Base-by-base conservation (phyloP, 75 land plant species). In the Pinus tabuliformis region DNA sequence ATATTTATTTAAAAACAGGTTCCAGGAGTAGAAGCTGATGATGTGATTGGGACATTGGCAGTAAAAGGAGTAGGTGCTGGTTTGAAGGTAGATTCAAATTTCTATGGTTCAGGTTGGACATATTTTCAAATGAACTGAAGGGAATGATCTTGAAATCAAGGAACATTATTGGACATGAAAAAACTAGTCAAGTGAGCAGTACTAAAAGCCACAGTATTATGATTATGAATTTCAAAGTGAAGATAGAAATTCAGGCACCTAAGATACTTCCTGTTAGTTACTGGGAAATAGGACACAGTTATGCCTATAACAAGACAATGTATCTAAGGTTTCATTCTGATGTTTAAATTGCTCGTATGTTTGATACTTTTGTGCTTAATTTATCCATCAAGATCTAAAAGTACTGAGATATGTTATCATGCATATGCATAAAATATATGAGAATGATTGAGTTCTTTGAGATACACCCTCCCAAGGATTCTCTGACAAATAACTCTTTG, bases 11-110 rank as follows among this genome's bases (percentile, higher is more conserved):
- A 77, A 61, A 77, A 61, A 45, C 84, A 93, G 96, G 92, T 89
- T 65, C 95, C 97, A 28, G 99, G 99, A 33, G 94, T 96, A 13
- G 99, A 96, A 86, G 99, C 99, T 59, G 99, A 96, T 80, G 99
- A 96, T 82, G 99, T 96, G 33, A 90, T 94, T 77, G 99, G 89
- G n/a, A 94, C 99, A 30, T 76, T 96, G 73, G 94, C 99, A 65
- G 62, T 86, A 45, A 89, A 84, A 62, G 96, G 95, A 77, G 89
- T 90, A 62, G 84, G 79, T 72, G 83, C 86, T 45, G 95, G 91
- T 2, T 87, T 62, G 76, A 93, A 96, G 87, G 98, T 93, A 60
- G 49, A 39, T 68, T 33, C 13, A n/a, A 39, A 68, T 7, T 68
- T 45, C 52, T 45, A 45, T n/a, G 52, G 42, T 66, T 68, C 42